Conservation (phyloP, 441 rosid genomes). For the Corymbia calophylla region DNA sequence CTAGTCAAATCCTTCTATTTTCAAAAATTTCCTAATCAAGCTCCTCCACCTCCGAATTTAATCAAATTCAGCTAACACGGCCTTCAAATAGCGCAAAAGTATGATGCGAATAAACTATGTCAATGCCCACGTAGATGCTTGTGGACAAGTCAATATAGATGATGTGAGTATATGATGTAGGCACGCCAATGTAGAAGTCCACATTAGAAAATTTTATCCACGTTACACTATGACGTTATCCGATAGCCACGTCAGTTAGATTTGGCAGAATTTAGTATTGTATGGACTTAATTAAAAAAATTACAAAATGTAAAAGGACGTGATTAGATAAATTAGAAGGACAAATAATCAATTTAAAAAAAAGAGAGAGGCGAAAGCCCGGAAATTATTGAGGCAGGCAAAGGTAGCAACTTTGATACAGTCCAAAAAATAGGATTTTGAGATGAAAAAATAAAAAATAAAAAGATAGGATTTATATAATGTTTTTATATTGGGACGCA, state of each 20-base stretch:
- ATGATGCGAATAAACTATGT: background rate
- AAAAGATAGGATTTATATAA: background rate
- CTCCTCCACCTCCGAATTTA: background rate
- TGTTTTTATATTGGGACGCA: background rate
- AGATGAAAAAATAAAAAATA: no score
- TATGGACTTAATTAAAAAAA: background rate
- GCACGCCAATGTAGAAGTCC: background rate
- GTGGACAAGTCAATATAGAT: background rate
- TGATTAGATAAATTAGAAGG: background rate
- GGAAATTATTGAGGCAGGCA: background rate
- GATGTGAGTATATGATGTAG: background rate
- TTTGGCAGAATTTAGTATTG: background rate
- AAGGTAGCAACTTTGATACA: background rate
- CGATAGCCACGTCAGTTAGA: background rate
- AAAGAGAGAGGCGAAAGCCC: background rate
- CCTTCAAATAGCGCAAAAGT: background rate
- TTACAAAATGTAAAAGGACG: background rate
- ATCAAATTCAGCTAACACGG: background rate
- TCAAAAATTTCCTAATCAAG: background rate
- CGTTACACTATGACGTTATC: background rate
- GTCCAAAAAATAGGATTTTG: background rate
- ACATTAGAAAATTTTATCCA: background rate
- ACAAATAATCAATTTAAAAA: background rate
- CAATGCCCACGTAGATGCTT: rapidly evolving
- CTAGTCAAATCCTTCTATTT: background rate